Conservation (phyloP, 345 rosid genomes). For the Cardiospermum halicacabum region DNA sequence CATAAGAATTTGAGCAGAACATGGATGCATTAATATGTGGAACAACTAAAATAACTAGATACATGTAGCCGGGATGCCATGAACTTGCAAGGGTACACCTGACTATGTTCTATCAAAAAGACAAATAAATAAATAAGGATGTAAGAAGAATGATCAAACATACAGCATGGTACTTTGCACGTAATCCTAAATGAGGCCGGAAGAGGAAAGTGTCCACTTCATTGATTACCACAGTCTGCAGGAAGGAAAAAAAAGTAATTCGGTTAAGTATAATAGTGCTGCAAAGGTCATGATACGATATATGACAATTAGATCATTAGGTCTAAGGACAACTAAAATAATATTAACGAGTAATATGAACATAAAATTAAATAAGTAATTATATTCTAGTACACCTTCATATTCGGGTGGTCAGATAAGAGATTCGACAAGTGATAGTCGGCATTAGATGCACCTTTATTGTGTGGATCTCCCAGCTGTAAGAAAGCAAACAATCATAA, state of each 20-base stretch:
- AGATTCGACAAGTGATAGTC: slow-evolving; percentile 86
- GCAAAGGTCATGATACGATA: neutral
- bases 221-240: slow-evolving; percentile 84
- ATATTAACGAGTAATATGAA: neutral
- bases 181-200: slow-evolving; percentile 77
- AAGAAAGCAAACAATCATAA: slow-evolving; percentile 20
- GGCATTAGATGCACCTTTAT: slow-evolving; percentile 92
- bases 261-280: slow-evolving; percentile 6
- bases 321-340: neutral
- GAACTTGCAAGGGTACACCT: neutral
- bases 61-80: neutral
- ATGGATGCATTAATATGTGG: neutral
- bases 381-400: slow-evolving; percentile 63
- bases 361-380: neutral
- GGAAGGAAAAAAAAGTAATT: slow-evolving; percentile 5
- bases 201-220: slow-evolving; percentile 92
- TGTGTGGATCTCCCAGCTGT: slow-evolving; percentile 98
- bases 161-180: slow-evolving; percentile 93
- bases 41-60: neutral
- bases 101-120: neutral
- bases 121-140: slow-evolving; percentile 5
- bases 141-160: slow-evolving; percentile 18
- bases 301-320: neutral
- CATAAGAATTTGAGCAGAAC: neutral
- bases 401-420: slow-evolving; percentile 90